Evolutionary conservation across 1,139 yeast genomes (phyloP).

Genomic region (Debaryomyces robertsiae): DNA sequence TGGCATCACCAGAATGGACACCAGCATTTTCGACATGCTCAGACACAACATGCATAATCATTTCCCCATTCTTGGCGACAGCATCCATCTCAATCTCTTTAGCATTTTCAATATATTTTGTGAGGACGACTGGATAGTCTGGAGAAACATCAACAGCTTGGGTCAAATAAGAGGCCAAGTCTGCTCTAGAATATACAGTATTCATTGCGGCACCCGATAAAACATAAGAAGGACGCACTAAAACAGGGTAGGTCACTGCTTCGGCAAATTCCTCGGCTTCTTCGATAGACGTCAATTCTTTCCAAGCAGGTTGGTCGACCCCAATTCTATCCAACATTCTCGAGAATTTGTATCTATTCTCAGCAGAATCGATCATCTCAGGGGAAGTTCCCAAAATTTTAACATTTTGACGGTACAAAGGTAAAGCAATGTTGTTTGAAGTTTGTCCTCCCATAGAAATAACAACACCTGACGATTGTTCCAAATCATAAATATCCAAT

Average conservation of each 20-base stretch:
- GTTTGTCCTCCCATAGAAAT: conserved; percentile 99
- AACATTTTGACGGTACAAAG: conserved; percentile 91
- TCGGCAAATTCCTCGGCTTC: conserved; percentile 95
- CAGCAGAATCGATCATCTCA: conserved; percentile 98
- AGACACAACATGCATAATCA: conserved; percentile 96
- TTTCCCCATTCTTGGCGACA: conserved; percentile 91
- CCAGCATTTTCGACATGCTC: conserved; percentile 99
- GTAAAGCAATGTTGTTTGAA: conserved; percentile 93
- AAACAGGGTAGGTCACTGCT: conserved; percentile 89
- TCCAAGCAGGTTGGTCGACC: conserved; percentile 99
- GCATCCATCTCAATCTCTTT: conserved; percentile 99
- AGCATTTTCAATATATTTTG: conserved; percentile 96
- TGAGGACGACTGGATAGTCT: conserved; percentile 96
- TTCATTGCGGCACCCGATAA: conserved; percentile 99
- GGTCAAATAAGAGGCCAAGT: conserved; percentile 81
- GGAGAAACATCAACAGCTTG: conserved; percentile 98
- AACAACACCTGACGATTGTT: conserved; percentile 88
- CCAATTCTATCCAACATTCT: conserved; percentile 97
- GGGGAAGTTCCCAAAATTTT: conserved; percentile 97
- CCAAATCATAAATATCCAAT: conserved; percentile 92
- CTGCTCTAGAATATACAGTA: conserved; percentile 89
- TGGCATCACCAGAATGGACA: conserved; percentile 99
- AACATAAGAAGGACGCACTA: conserved; percentile 97
- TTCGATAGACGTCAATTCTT: conserved; percentile 88
- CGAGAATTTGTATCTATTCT: conserved; percentile 96